Evolutionary conservation across 1,284 basidiomycete genomes (phyloP).

Genomic region (Schizophyllum amplum): DNA sequence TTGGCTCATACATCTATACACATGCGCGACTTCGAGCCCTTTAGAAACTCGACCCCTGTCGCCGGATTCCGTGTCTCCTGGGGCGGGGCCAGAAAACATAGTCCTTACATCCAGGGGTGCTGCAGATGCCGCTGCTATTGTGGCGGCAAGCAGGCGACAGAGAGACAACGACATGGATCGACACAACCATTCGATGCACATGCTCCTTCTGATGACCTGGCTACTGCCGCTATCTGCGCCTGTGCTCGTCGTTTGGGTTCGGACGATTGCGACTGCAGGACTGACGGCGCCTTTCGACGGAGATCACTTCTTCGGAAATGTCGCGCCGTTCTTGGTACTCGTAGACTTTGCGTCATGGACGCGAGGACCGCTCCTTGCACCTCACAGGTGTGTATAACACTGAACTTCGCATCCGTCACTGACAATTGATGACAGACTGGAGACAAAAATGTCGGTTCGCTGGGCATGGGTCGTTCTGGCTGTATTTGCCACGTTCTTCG

Average conservation of each 20-base stretch:
- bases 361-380: slow-evolving; percentile 26
- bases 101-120: slow-evolving; percentile 10
- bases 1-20: slow-evolving; percentile 69
- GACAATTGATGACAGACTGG: slow-evolving; percentile 24
- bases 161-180: slow-evolving; percentile 21
- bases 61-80: neutral
- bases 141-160: neutral
- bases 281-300: slow-evolving; percentile 66
- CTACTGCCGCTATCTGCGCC: slow-evolving; percentile 77
- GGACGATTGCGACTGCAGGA: slow-evolving; percentile 73
- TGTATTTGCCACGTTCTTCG: slow-evolving; percentile 44
- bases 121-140: slow-evolving; percentile 6
- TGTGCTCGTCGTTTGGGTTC: slow-evolving; percentile 83
- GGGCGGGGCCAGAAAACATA: slow-evolving; percentile 2
- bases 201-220: slow-evolving; percentile 77
- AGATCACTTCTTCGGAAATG: slow-evolving; percentile 67
- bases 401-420: slow-evolving; percentile 6
- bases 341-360: slow-evolving; percentile 54
- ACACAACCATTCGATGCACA: slow-evolving; percentile 46
- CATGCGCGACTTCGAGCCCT: slow-evolving; percentile 35
- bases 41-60: neutral
- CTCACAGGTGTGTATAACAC: slow-evolving; percentile 27
- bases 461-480: slow-evolving; percentile 46
- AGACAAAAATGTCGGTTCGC: slow-evolving; percentile 29
- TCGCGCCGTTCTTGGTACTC: slow-evolving; percentile 58